Evolutionary conservation across 768 basidiomycete genomes (phyloP), one percentile per base, ranked within the genome.

Genomic region (Xerocomus brunneocitrinus): DNA sequence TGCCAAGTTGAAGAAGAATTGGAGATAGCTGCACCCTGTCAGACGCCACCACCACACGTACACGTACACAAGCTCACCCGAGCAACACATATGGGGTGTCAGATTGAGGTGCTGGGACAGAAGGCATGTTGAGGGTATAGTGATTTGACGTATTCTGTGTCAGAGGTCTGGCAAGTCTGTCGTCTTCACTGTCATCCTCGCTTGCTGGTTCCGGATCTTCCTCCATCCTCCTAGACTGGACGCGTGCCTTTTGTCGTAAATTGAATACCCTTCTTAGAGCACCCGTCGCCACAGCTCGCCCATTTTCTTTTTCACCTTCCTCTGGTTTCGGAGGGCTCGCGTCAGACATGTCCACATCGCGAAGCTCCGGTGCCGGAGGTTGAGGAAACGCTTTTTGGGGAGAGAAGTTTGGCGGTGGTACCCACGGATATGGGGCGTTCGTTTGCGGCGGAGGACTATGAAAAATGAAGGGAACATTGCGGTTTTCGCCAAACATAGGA

Each of bases 1-100:
- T 6, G 89, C 85, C 24, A 90, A 73, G 70, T 98, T 97, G 75
- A 97, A 97, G 71, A 90, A 83, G 72, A 98, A 91, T 67, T 98
- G 95, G 22, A 95, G 75, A 70, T 98, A 98, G 56, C 91, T 90
- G 56, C 40, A 10, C 16, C 38, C 4, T 14, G 39, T 69, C 22
- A 60, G 60, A 53, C 40, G 48, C 46, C 47, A 53, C 63, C 55
- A 27, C 53, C 42, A 46, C 24, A 51, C 40, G 36, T 48, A 47
- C 19, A 39, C 47, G 28, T 32, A 34, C 56, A 48, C 49, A 12
- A 25, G 30, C 86, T 65, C 60, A 94, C 93, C 94, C 93, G 46
- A 93, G 79, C 28, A 97, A 74, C 50, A 94, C 73, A 70, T 92
- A 91, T 22, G 95, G 95, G 34, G 75, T 71, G 55, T 90, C 87